These are phyloP conservation scores for Ophiostoma ips DNA, from an alignment of 2,329 filamentous ascomycete genomes.

Conservation along the genomic window DNA sequence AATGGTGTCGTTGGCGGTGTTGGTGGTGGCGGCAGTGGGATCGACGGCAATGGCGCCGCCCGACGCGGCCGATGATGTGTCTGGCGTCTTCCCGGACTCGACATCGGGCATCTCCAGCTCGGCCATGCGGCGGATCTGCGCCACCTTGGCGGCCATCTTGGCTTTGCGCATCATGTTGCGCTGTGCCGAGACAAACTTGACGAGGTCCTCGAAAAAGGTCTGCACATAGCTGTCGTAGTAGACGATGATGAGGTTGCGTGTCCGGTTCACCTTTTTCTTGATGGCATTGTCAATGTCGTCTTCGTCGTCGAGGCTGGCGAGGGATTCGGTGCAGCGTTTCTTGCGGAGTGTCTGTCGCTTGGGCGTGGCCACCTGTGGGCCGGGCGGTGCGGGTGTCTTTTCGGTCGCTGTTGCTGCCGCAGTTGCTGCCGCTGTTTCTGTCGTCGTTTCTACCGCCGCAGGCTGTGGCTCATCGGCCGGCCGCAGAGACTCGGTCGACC, in stretches of 20 bases:
- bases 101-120: constrained; percentile 43
- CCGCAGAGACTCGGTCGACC: constrained; percentile 17
- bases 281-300: constrained; percentile 21
- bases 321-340: constrained; percentile 34
- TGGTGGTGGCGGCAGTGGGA: background rate
- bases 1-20: background rate
- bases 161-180: constrained; percentile 77
- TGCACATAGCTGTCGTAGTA: constrained; percentile 86
- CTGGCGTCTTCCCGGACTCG: too few relatives aligned
- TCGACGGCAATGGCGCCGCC: background rate
- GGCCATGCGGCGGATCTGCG: constrained; percentile 46
- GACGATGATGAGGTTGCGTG: constrained; percentile 67
- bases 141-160: constrained; percentile 68
- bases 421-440: too few relatives aligned
- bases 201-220: constrained; percentile 65
- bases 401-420: too few relatives aligned
- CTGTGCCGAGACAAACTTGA: constrained; percentile 66
- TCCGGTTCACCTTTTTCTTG: constrained; percentile 37
- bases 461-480: constrained; percentile 13
- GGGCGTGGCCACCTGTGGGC: background rate
- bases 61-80: too few relatives aligned
- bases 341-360: background rate
- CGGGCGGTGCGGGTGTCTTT: too few relatives aligned
- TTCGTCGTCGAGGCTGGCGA: constrained; percentile 34
- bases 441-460: too few relatives aligned